Evolutionary conservation across 164 flowering plant genomes (phyloP).

Genomic region (Magnolia kwangsiensis): DNA sequence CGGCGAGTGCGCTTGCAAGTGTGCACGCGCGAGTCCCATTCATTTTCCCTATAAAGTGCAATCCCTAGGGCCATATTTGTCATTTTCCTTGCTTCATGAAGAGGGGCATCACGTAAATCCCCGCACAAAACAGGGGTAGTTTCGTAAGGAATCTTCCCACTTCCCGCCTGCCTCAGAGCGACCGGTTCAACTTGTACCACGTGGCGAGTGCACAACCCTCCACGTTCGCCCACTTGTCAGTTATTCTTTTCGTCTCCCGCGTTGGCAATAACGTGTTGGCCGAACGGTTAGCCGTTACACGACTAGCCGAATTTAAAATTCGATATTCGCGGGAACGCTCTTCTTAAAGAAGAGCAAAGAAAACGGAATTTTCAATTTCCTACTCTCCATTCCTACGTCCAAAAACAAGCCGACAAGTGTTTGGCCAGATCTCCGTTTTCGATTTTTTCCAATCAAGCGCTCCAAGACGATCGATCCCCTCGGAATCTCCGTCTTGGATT

Average conservation of each 20-base stretch:
- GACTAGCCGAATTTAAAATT: conserved; percentile 8
- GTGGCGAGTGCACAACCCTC: not conserved
- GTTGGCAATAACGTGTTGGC: conserved; percentile 4
- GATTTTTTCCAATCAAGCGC: not conserved
- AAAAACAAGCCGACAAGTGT: conserved; percentile 6
- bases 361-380: conserved; percentile 21
- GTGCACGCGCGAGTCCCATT: too few species aligned
- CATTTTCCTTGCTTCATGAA: not conserved
- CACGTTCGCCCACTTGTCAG: not conserved
- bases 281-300: conserved; percentile 19
- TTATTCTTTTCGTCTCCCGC: too few species aligned
- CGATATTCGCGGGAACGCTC: conserved; percentile 25
- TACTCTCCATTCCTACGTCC: not conserved
- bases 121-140: not conserved
- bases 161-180: not conserved
- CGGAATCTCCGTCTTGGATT: conserved; percentile 4
- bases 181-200: not conserved
- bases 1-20: too few species aligned
- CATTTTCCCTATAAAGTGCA: not conserved
- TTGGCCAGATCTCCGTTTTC: not conserved
- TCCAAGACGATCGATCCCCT: not conserved
- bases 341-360: conserved; percentile 13
- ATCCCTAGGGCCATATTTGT: not conserved
- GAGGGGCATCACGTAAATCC: not conserved
- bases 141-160: not conserved